Evolutionary conservation across 2,329 filamentous ascomycete species (phyloP), one percentile per base, ranked within the genome.

Genomic region (Fusarium dlaminii): DNA sequence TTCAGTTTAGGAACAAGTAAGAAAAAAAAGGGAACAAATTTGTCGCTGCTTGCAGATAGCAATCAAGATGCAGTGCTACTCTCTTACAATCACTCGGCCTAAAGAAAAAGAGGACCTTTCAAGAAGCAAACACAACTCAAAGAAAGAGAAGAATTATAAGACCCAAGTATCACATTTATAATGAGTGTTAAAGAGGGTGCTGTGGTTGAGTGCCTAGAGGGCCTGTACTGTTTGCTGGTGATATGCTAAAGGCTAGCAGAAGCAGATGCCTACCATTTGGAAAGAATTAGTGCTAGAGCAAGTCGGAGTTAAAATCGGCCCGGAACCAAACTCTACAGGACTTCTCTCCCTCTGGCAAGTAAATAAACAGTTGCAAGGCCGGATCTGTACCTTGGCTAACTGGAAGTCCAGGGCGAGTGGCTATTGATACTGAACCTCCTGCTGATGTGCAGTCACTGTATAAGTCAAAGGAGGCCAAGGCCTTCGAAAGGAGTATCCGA

Each of bases 291-390:
- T 51, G 4, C 17, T 20, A 1, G 2, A 51, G 30, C 12, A 24
- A 3, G 3, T 12, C 22, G 8, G 17, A 14, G 1, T 34, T 14
- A 2, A 4, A 14, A 15, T 20, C 30, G n/a, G n/a, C 17, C 30
- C 22, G 12, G 48, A 14, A 11, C 0, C 3, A 5, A 24, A 34
- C 30, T 5, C 1, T 0, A 20, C 4, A 8, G 6, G 12, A 13
- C 30, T 34, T 34, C 12, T 3, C 6, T 24, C 1, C 17, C 8
- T 11, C 30, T 34, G 8, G 12, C 6, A 51, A 34, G 22, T 34
- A 10, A 34, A 51, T 20, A 11, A 34, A 39, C 6, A 12, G 12
- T 11, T 39, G 11, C 7, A 39, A 39, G 37, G 18, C 18, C 18
- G 20, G 10, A 20, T 39, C 18, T 39, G 11, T 39, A 20, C 20